Evolutionary conservation across 495 filamentous ascomycete species (phyloP).

Genomic region (Penicillium canescens): DNA sequence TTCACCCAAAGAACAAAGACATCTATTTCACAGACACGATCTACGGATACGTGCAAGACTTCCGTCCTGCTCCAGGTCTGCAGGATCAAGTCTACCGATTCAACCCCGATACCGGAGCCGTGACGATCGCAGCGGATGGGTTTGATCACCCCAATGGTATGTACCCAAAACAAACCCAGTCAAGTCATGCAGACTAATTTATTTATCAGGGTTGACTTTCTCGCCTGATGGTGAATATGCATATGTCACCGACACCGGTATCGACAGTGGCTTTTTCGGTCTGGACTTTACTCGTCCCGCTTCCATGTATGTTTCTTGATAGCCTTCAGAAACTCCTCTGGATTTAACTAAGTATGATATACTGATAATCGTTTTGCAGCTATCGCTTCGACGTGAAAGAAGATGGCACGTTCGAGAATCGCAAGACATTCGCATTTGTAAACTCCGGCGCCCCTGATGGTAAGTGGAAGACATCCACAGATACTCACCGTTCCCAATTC

Average conservation of each 20-base stretch:
- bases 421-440: conserved; percentile 22
- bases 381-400: conserved; percentile 23
- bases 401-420: conserved; percentile 22
- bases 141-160: conserved; percentile 35
- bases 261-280: conserved; percentile 20
- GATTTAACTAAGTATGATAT: not conserved
- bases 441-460: conserved; percentile 36
- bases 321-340: not conserved
- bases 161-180: not conserved
- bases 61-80: conserved; percentile 31
- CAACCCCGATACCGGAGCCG: conserved; percentile 42
- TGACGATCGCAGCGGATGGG: conserved; percentile 37
- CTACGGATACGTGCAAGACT: conserved; percentile 37
- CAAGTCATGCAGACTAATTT: not conserved
- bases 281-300: conserved; percentile 14
- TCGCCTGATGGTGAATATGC: conserved; percentile 42
- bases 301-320: conserved; percentile 18
- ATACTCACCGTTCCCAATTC: no score
- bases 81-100: conserved; percentile 44
- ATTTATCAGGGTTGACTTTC: conserved; percentile 37
- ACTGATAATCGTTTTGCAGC: not conserved
- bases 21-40: conserved; percentile 48
- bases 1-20: conserved; percentile 40
- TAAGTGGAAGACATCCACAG: conserved; percentile 1
- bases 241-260: conserved; percentile 47